Evolutionary conservation across 2,329 filamentous ascomycete species (phyloP).

Genomic region (Talaromyces atroroseus): DNA sequence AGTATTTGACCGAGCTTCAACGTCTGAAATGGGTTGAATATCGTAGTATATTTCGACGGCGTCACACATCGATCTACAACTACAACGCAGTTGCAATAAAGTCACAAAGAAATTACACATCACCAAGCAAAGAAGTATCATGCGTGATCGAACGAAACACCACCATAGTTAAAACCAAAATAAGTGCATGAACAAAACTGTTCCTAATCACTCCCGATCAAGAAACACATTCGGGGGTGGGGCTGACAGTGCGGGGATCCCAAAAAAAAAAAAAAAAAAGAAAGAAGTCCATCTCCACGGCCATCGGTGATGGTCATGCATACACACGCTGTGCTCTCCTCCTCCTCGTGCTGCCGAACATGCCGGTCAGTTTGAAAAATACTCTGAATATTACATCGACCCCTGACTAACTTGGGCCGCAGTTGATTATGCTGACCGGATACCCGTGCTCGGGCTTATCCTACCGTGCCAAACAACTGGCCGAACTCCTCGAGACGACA

Average conservation of each 20-base stretch:
- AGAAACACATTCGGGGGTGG: neutral
- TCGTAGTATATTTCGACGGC: too few species aligned
- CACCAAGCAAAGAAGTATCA: neutral
- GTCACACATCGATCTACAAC: too few species aligned
- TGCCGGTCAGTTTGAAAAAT: conserved; percentile 6
- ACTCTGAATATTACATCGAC: neutral
- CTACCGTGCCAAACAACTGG: conserved; percentile 54
- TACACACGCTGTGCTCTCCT: neutral
- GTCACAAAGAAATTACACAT: neutral
- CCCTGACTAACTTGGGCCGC: conserved; percentile 4
- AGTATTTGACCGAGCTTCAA: too few species aligned
- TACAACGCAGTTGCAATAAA: too few species aligned
- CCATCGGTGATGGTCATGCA: neutral
- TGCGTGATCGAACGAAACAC: too few species aligned
- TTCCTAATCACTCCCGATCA: neutral
- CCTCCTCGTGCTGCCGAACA: neutral
- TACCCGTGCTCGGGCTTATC: conserved; percentile 61
- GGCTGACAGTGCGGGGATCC: neutral
- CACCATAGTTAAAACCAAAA: too few species aligned
- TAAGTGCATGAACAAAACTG: neutral
- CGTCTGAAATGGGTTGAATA: too few species aligned
- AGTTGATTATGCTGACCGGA: conserved; percentile 59
- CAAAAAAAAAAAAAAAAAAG: too few species aligned
- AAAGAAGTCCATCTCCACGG: too few species aligned
- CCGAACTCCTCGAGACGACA: conserved; percentile 43